Percentiles rank a stretch among this genome's conserved stretches.
Conservation (phyloP, 2,329 filamentous ascomycete genomes). For the Blumeriella jaapii region DNA sequence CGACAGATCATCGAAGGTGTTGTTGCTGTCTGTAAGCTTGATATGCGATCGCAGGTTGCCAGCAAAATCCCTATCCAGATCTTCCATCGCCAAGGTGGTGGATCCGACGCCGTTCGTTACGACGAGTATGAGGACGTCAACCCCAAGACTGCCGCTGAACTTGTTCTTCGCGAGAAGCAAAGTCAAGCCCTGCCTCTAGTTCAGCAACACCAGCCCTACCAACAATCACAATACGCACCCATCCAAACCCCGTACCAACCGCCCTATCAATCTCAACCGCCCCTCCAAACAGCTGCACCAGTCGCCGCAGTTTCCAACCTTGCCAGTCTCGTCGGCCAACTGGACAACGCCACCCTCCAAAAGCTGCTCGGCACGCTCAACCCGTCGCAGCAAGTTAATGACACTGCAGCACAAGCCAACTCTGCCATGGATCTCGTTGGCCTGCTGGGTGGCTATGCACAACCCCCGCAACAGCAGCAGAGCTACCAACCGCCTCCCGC, state of each 20-base stretch:
- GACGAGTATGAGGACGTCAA: constrained; percentile 82
- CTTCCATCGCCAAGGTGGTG: constrained; percentile 70
- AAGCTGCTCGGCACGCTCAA: constrained; percentile 51
- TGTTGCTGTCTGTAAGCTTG: constrained; percentile 69
- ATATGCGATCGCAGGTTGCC: constrained; percentile 53
- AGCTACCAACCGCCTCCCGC: constrained; percentile 25
- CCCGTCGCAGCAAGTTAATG: constrained; percentile 18
- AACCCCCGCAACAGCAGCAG: constrained; percentile 27
- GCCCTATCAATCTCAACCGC: constrained; percentile 28
- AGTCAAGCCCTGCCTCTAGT: constrained; percentile 23
- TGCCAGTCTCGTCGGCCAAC: constrained; percentile 51
- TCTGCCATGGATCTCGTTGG: constrained; percentile 26
- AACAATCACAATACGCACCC: constrained; percentile 18
- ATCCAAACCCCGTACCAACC: constrained; percentile 26
- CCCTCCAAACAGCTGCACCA: constrained; percentile 27
- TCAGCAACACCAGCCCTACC: constrained; percentile 25
- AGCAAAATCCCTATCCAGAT: constrained; percentile 73
- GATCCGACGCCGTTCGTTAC: constrained; percentile 65
- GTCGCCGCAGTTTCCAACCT: constrained; percentile 37
- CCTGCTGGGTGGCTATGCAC: constrained; percentile 24
- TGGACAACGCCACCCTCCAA: constrained; percentile 61
- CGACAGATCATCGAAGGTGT: constrained; percentile 84
- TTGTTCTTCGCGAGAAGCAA: constrained; percentile 64
- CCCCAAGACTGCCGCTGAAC: constrained; percentile 64
- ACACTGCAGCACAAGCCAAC: constrained; percentile 25